These are phyloP conservation scores for Colletotrichum cereale DNA, from an alignment of 2,329 filamentous ascomycete genomes.

Conservation along the genomic window DNA sequence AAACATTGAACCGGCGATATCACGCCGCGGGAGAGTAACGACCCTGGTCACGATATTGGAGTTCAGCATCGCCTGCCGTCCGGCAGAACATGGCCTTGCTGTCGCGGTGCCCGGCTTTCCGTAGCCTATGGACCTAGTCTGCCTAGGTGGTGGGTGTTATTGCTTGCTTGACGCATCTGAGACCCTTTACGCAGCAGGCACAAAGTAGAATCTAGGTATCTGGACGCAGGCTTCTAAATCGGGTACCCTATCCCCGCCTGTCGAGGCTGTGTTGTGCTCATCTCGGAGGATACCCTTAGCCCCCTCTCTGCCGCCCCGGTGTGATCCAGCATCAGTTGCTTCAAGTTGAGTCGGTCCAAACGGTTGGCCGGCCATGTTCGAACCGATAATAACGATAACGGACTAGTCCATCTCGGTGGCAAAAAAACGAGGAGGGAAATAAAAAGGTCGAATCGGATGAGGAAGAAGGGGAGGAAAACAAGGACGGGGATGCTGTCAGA, in stretches of 20 bases:
- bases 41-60: background rate
- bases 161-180: background rate
- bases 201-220: conserved; percentile 2
- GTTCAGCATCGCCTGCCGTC: background rate
- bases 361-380: background rate
- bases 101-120: background rate
- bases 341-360: conserved; percentile 14
- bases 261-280: conserved; percentile 32
- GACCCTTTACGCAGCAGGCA: background rate
- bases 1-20: background rate
- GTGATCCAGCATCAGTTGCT: background rate
- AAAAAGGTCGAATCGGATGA: background rate
- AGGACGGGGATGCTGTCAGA: background rate
- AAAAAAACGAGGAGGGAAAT: background rate
- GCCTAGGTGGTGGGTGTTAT: too few species aligned
- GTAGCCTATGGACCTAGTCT: background rate
- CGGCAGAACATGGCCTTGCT: background rate
- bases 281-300: conserved; percentile 19
- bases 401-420: conserved; percentile 6
- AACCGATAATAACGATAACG: background rate
- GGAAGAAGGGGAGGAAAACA: conserved; percentile 1
- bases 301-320: conserved; percentile 12
- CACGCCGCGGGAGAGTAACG: background rate
- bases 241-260: background rate
- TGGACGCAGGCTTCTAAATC: conserved; percentile 18